phyloP scores from a whole-genome alignment of 495 filamentous ascomycete species.

The Penicillium chermesinum region DNA sequence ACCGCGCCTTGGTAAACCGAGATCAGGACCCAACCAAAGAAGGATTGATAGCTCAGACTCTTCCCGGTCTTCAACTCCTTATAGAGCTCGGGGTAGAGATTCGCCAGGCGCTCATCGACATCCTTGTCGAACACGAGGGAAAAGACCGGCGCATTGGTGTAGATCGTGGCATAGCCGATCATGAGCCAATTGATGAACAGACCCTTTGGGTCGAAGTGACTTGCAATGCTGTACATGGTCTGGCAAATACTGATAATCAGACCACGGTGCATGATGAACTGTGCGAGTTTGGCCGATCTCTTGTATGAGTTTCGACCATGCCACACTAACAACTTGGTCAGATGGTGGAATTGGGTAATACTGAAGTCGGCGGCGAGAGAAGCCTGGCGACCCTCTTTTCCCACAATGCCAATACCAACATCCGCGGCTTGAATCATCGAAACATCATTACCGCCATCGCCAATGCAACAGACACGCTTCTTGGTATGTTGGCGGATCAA shows the following conservation, averaged over 20 bases:
- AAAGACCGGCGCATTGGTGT: slow-evolving; percentile 92
- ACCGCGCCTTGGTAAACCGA: slow-evolving; percentile 92
- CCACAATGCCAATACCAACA: slow-evolving; percentile 95
- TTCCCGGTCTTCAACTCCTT: slow-evolving; percentile 85
- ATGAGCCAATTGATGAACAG: slow-evolving; percentile 96
- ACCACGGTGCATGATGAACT: slow-evolving; percentile 97
- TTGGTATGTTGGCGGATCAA: slow-evolving; percentile 89
- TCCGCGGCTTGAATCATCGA: slow-evolving; percentile 99
- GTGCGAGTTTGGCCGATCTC: slow-evolving; percentile 87
- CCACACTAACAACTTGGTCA: slow-evolving; percentile 98
- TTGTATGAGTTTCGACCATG: slow-evolving; percentile 97
- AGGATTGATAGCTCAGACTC: slow-evolving; percentile 83
- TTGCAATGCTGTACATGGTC: slow-evolving; percentile 93
- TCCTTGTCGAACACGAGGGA: slow-evolving; percentile 94
- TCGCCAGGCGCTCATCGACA: slow-evolving; percentile 86
- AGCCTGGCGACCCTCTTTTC: slow-evolving; percentile 95
- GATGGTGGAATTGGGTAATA: slow-evolving; percentile 87
- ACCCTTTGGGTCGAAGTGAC: slow-evolving; percentile 85
- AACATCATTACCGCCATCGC: slow-evolving; percentile 97
- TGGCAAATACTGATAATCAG: slow-evolving; percentile 93
- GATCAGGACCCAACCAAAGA: slow-evolving; percentile 95
- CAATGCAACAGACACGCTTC: slow-evolving; percentile 93
- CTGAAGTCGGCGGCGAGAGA: slow-evolving; percentile 93
- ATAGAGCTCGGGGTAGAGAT: slow-evolving; percentile 96
- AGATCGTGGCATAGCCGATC: slow-evolving; percentile 93